Conservation (phyloP, 108 stramenopile species). For the Cyclotella choctawhatcheeana region DNA sequence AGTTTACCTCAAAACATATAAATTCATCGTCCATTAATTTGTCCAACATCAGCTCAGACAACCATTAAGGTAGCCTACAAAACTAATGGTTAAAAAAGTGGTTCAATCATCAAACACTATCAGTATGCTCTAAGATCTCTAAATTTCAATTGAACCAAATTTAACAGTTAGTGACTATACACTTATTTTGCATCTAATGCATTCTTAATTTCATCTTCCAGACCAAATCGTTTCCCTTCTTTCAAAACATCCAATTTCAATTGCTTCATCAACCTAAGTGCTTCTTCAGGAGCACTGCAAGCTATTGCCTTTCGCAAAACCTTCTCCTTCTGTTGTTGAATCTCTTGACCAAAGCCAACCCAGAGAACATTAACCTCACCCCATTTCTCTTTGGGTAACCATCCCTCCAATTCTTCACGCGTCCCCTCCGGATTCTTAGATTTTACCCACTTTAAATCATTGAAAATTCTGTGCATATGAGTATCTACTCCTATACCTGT, state of each 20-base stretch:
- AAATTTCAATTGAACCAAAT: too few species aligned
- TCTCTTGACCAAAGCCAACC: slow-evolving; percentile 95
- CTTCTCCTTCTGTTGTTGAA: slow-evolving; percentile 87
- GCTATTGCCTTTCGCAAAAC: slow-evolving; percentile 70
- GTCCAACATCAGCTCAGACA: too few species aligned
- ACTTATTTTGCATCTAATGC: slow-evolving; percentile 7
- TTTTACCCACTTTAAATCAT: slow-evolving; percentile 80
- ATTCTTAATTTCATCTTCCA: slow-evolving; percentile 55
- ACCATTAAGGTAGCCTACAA: too few species aligned
- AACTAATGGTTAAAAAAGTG: too few species aligned
- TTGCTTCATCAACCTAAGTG: slow-evolving; percentile 64
- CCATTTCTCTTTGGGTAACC: slow-evolving; percentile 88
- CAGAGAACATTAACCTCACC: slow-evolving; percentile 79
- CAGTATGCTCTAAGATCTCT: too few species aligned
- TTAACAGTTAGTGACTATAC: too few species aligned
- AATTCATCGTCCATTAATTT: too few species aligned
- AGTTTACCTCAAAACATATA: too few species aligned
- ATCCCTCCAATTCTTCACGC: slow-evolving; percentile 79
- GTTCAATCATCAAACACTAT: too few species aligned
- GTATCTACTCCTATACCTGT: slow-evolving; percentile 94
- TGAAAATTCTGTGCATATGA: slow-evolving; percentile 94
- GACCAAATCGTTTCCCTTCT: slow-evolving; percentile 61
- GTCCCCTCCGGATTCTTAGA: slow-evolving; percentile 87
- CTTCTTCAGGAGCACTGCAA: slow-evolving; percentile 67
- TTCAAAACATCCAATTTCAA: slow-evolving; percentile 74